Percentiles rank a stretch among this genome's conserved stretches.
phyloP scores from a whole-genome alignment of 2,329 filamentous ascomycete species.

The Claviceps sp. region DNA sequence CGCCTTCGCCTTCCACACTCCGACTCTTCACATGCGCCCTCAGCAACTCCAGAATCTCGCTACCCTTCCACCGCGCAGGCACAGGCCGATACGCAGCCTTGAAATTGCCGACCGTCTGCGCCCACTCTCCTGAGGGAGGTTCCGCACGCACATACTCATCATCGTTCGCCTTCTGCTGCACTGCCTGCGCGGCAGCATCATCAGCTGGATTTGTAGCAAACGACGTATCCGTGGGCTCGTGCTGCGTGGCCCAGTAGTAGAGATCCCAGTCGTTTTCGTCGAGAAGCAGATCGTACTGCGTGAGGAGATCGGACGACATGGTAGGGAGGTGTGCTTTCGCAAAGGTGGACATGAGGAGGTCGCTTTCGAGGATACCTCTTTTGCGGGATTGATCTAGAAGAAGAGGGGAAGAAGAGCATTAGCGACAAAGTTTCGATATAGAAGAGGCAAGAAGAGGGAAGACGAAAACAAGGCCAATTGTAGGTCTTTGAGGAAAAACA shows the following conservation, averaged over 20 bases:
- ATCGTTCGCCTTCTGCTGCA: neutral
- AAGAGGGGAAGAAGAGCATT: neutral
- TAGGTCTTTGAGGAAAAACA: slow-evolving; percentile 15
- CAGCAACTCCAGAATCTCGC: slow-evolving; percentile 64
- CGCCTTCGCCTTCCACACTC: slow-evolving; percentile 29
- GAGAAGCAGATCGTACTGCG: slow-evolving; percentile 81
- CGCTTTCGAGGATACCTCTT: slow-evolving; percentile 86
- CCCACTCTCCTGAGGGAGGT: slow-evolving; percentile 64
- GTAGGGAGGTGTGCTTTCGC: slow-evolving; percentile 62
- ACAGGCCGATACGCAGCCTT: slow-evolving; percentile 89
- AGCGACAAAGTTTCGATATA: too few relatives aligned
- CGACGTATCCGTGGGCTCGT: slow-evolving; percentile 37
- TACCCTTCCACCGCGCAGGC: slow-evolving; percentile 71
- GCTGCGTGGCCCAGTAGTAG: slow-evolving; percentile 98
- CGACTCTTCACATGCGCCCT: slow-evolving; percentile 63
- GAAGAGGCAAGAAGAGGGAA: too few relatives aligned
- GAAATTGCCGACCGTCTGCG: slow-evolving; percentile 88
- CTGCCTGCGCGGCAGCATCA: too few relatives aligned
- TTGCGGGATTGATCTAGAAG: slow-evolving; percentile 83
- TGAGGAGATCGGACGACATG: slow-evolving; percentile 62
- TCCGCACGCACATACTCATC: slow-evolving; percentile 21
- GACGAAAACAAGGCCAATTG: too few relatives aligned
- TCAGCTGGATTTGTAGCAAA: slow-evolving; percentile 24
- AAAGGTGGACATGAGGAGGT: slow-evolving; percentile 93
- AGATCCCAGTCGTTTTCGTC: slow-evolving; percentile 99